phyloP scores from a whole-genome alignment of 1,284 basidiomycete genomes.

The Ceratobasidium sp. region DNA sequence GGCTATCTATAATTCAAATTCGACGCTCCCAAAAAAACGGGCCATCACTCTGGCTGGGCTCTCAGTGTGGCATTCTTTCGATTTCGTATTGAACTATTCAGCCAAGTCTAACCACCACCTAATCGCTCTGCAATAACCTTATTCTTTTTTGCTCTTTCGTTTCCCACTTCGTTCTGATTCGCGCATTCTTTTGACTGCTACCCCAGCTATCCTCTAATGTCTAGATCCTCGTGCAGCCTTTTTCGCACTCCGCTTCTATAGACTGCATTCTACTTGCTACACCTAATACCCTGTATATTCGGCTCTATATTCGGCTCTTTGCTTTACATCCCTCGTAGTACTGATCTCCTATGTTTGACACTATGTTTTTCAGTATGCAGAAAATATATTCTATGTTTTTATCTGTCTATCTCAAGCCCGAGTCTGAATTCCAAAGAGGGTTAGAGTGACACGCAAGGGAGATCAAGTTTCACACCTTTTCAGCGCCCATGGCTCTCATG shows the following conservation, averaged over 20 bases:
- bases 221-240: slow-evolving; percentile 7
- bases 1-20: slow-evolving; percentile 44
- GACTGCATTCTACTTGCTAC: slow-evolving; percentile 17
- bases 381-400: slow-evolving; percentile 12
- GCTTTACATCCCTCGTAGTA: slow-evolving; percentile 23
- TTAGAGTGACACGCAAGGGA: background rate
- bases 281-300: slow-evolving; percentile 30
- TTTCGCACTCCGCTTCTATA: slow-evolving; percentile 35
- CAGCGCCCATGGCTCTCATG: slow-evolving; percentile 71
- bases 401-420: slow-evolving; percentile 10
- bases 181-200: background rate
- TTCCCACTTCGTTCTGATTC: slow-evolving; percentile 19
- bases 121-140: slow-evolving; percentile 36
- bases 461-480: slow-evolving; percentile 61
- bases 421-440: slow-evolving; percentile 3
- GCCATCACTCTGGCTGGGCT: slow-evolving; percentile 20
- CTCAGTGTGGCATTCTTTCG: background rate
- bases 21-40: slow-evolving; percentile 9
- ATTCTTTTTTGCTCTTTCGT: slow-evolving; percentile 24
- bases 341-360: background rate
- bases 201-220: slow-evolving; percentile 13
- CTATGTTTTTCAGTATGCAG: slow-evolving; percentile 14
- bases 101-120: slow-evolving; percentile 14
- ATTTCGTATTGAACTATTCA: slow-evolving; percentile 24
- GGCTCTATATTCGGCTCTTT: slow-evolving; percentile 26